Evolutionary conservation across 306 rosid genomes (phyloP).

Genomic region (cucumber (Cucumis sativus)): DNA sequence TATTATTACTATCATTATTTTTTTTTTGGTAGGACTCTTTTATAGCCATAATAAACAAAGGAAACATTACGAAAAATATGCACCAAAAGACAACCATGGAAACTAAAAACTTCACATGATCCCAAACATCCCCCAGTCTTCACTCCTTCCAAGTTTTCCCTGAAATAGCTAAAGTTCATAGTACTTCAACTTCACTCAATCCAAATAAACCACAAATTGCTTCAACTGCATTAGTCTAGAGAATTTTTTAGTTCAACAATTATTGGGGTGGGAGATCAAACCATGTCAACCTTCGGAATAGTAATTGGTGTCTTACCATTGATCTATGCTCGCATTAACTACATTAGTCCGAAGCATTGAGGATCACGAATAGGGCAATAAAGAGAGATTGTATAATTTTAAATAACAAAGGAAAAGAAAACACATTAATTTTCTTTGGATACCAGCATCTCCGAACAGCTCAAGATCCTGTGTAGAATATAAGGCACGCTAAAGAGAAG

Average conservation of each 20-base stretch:
- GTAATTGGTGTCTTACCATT: not conserved
- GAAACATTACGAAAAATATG: not conserved
- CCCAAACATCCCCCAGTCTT: too few species aligned
- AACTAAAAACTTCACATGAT: not conserved
- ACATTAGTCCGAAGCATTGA: not conserved
- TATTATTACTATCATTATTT: too few species aligned
- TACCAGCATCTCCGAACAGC: not conserved
- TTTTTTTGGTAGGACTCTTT: not conserved
- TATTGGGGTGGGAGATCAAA: not conserved
- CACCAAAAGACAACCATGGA: not conserved
- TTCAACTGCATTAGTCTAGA: not conserved
- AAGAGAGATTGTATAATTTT: not conserved
- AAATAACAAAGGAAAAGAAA: too few species aligned
- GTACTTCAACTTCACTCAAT: not conserved
- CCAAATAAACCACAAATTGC: not conserved
- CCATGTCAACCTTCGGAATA: not conserved
- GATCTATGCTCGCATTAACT: not conserved
- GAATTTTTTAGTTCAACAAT: too few species aligned
- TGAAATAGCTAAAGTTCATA: too few species aligned
- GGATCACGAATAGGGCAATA: not conserved
- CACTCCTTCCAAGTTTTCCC: too few species aligned
- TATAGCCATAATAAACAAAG: not conserved
- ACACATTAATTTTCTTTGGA: not conserved
- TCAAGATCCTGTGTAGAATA: not conserved
- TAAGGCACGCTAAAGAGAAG: not conserved